Evolutionary conservation across 2,329 filamentous ascomycete species (phyloP).

Genomic region (Aspergillus sp.): DNA sequence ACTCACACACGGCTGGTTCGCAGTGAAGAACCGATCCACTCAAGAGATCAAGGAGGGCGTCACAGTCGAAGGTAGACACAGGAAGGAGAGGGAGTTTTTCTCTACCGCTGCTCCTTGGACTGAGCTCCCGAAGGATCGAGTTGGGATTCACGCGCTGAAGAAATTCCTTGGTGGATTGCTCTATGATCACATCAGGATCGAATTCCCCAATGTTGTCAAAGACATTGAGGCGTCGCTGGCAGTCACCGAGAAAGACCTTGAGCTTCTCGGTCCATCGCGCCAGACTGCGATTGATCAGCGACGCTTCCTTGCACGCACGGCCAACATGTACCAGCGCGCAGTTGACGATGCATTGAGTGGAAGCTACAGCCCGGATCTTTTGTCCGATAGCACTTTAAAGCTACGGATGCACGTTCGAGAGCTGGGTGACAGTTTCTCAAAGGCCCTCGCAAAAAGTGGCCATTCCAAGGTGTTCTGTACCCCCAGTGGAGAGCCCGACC

Average conservation of each 20-base stretch:
- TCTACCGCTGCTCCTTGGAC: slow-evolving; percentile 14
- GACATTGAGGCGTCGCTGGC: slow-evolving; percentile 13
- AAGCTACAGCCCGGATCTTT: slow-evolving; percentile 11
- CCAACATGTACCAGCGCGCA: slow-evolving; percentile 13
- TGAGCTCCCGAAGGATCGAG: slow-evolving; percentile 16
- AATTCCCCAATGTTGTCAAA: slow-evolving; percentile 17
- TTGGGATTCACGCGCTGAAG: slow-evolving; percentile 19
- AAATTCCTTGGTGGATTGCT: slow-evolving; percentile 17
- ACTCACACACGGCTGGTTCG: slow-evolving; percentile 26
- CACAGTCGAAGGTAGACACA: slow-evolving; percentile 34
- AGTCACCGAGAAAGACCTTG: slow-evolving; percentile 25
- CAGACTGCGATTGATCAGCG: slow-evolving; percentile 18
- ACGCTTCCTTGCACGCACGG: slow-evolving; percentile 9
- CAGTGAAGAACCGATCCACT: slow-evolving; percentile 26
- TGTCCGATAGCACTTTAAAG: background rate
- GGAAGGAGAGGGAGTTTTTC: slow-evolving; percentile 18
- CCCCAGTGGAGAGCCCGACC: background rate
- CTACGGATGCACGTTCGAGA: too few relatives aligned
- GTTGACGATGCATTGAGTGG: slow-evolving; percentile 17
- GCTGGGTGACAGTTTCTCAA: too few relatives aligned
- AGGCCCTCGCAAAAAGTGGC: too few relatives aligned
- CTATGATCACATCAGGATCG: slow-evolving; percentile 24
- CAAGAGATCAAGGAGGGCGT: slow-evolving; percentile 23
- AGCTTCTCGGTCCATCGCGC: slow-evolving; percentile 16
- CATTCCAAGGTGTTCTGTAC: slow-evolving; percentile 10